Evolutionary conservation across 371 early-diverging fungal species (phyloP), one percentile per base, ranked within the genome.

Genomic region (Apophysomyces ossiformis): DNA sequence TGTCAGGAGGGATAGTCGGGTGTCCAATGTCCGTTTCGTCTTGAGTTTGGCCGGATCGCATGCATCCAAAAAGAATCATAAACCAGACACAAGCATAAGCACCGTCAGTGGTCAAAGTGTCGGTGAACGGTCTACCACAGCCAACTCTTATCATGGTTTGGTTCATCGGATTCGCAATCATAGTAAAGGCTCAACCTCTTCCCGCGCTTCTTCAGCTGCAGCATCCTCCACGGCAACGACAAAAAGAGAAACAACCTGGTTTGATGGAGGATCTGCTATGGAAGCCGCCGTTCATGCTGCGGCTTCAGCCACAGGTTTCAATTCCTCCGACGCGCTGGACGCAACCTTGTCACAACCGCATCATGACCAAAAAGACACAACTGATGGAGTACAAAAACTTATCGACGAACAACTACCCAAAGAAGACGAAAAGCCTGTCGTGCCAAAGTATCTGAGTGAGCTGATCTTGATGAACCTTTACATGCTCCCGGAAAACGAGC

Each of bases 381-480:
- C 41, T 13, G 21, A 21, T 26, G 21, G 21, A 21, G 16, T 50
- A 5, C 54, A 50, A 50, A 50, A 50, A 21, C 54, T 50, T 26
- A 50, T 50, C 21, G 54, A 16, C 21, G 54, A 50, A 21, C 54
- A 50, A 26, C 21, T 21, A 50, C 54, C 54, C n/a, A 50, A 16
- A 16, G 18, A 50, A 21, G 18, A 50, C 1, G 21, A 50, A 9
- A 21, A 16, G 0, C 54, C 21, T 9, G 21, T 50, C n/a, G 89
- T 68, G 16, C 54, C 54, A 5, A 50, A 50, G 9, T 50, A 50
- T 21, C 16, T 56, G 26, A 60, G 69, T 37, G 69, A 68, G 26
- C 60, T 54, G 3, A 32, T 68, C 7, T 15, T 68, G 39, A 59
- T 58, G 57, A 64, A 68, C n/a, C 54, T 60, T 0, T 68, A 60